Conservation (phyloP, 306 rosid species). For the Hippophae rhamnoides region DNA sequence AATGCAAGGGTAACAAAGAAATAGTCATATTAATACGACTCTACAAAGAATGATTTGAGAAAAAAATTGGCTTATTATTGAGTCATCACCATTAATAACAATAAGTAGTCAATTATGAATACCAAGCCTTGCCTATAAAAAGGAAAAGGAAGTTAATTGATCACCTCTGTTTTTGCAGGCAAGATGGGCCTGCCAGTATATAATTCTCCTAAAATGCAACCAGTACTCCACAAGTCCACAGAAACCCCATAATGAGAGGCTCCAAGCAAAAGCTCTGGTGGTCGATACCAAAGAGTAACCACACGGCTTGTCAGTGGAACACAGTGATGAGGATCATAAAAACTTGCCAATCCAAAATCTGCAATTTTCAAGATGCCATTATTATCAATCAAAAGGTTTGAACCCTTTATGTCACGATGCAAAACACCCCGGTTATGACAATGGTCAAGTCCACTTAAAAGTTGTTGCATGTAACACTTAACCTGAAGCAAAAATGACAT, state of each 20-base stretch:
- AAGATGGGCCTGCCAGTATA: slow-evolving; percentile 79
- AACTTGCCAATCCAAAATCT: slow-evolving; percentile 89
- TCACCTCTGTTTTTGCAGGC: slow-evolving; percentile 96
- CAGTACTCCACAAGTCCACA: slow-evolving; percentile 91
- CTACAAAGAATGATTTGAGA: too few relatives aligned
- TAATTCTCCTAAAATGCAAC: slow-evolving; percentile 92
- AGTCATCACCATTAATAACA: too few relatives aligned
- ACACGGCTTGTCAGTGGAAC: slow-evolving; percentile 81
- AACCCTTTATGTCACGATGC: slow-evolving; percentile 98
- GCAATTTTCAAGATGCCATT: slow-evolving; percentile 83
- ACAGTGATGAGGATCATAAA: slow-evolving; percentile 50
- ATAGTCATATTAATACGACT: too few relatives aligned
- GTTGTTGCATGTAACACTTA: slow-evolving; percentile 91
- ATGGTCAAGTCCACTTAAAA: slow-evolving; percentile 77
- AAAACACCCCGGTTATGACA: slow-evolving; percentile 81
- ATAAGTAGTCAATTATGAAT: slow-evolving; percentile 14
- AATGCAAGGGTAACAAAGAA: too few relatives aligned
- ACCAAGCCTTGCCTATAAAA: slow-evolving; percentile 9
- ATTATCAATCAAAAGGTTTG: slow-evolving; percentile 80
- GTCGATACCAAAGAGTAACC: slow-evolving; percentile 94
- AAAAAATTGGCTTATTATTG: too few relatives aligned
- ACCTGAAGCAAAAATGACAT: slow-evolving; percentile 29
- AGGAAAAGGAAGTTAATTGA: background rate
- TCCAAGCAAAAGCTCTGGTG: slow-evolving; percentile 94
- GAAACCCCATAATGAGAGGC: slow-evolving; percentile 81